A percentile compares a stretch with the other conserved stretches of the same genome.
Evolutionary conservation across 306 rosid genomes (phyloP).

Genomic region (Glycine latifolia): DNA sequence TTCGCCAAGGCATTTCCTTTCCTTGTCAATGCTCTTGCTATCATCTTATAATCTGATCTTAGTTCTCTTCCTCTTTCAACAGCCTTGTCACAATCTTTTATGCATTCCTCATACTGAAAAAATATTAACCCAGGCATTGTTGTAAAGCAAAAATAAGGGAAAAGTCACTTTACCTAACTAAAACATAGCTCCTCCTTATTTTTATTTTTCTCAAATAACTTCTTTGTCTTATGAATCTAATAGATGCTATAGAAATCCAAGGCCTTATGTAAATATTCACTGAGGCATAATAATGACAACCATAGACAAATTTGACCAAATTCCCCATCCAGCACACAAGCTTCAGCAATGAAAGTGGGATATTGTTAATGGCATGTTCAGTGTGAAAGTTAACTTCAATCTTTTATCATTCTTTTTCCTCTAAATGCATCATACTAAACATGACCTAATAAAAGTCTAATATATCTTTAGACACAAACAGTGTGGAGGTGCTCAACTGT

Average conservation of each 20-base stretch:
- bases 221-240: neutral
- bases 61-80: constrained; percentile 95
- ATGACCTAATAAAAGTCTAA: neutral
- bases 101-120: constrained; percentile 81
- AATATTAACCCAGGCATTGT: neutral
- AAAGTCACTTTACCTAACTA: neutral
- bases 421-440: neutral
- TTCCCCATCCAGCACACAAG: constrained; percentile 3
- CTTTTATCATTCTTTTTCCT: neutral
- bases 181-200: neutral
- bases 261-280: neutral
- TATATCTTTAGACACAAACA: neutral
- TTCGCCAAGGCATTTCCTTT: constrained; percentile 83
- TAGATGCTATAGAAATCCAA: neutral
- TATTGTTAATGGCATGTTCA: neutral
- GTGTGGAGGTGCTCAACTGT: neutral
- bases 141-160: neutral
- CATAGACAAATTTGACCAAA: neutral
- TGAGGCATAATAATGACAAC: neutral
- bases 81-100: constrained; percentile 93
- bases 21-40: constrained; percentile 96
- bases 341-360: constrained; percentile 7
- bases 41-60: constrained; percentile 87
- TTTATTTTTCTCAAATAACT: neutral
- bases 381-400: neutral